phyloP scores from a whole-genome alignment of 208 protist genomes.

The Acanthamoeba sp. region DNA sequence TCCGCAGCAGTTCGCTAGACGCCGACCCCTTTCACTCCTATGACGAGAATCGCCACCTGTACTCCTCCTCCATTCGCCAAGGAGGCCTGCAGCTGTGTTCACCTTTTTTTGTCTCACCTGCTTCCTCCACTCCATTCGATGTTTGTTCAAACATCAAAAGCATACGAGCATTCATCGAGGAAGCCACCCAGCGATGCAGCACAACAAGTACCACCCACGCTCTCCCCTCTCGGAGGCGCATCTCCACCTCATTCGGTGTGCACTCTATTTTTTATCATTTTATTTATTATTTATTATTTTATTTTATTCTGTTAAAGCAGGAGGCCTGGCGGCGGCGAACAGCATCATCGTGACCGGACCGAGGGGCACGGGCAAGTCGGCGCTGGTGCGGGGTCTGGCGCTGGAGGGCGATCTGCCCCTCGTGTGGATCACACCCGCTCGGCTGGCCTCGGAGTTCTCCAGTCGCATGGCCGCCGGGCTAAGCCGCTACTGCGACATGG shows the following conservation, averaged over 20 bases:
- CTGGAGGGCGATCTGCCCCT: not conserved
- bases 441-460: not conserved
- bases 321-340: not conserved
- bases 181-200: not conserved
- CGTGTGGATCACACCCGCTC: slow-evolving; percentile 23
- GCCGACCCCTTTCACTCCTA: slow-evolving; percentile 9
- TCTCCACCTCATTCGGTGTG: too few species aligned
- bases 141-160: not conserved
- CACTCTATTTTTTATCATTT: too few species aligned
- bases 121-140: too few species aligned
- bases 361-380: slow-evolving; percentile 8
- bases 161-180: not conserved
- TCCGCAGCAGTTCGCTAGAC: not conserved
- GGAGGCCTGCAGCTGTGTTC: too few species aligned
- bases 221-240: too few species aligned
- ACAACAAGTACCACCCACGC: not conserved
- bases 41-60: slow-evolving; percentile 14
- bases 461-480: slow-evolving; percentile 15
- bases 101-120: not conserved
- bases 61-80: not conserved
- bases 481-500: not conserved
- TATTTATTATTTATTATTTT: too few species aligned
- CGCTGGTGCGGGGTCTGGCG: not conserved
- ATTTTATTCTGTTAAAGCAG: not conserved
- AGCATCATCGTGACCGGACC: slow-evolving; percentile 13